Conservation (phyloP, 495 filamentous ascomycete genomes). For the Chaetomium cochliodes region DNA sequence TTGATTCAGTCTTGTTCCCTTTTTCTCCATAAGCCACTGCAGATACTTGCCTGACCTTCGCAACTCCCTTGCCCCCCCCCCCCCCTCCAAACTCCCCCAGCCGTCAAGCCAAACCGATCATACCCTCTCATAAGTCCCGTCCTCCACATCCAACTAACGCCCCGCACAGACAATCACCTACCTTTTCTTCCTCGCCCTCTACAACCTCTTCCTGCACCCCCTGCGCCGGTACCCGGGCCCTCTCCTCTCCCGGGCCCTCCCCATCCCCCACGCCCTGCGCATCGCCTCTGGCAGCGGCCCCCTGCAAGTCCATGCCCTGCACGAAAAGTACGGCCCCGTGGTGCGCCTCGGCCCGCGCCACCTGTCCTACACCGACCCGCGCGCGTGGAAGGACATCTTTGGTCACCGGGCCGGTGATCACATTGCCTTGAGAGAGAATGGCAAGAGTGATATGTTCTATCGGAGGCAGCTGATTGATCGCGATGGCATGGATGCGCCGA, state of each 20-base stretch:
- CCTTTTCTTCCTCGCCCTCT: slow-evolving; percentile 31
- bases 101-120: not conserved
- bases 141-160: not conserved
- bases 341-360: slow-evolving; percentile 56
- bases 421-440: slow-evolving; percentile 18
- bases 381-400: slow-evolving; percentile 59
- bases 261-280: slow-evolving; percentile 36
- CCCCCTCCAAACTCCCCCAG: no score
- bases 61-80: no score
- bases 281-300: slow-evolving; percentile 39
- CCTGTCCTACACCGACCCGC: slow-evolving; percentile 48
- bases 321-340: slow-evolving; percentile 52
- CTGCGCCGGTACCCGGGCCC: slow-evolving; percentile 53
- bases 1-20: not conserved
- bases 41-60: no score
- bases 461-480: not conserved
- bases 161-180: slow-evolving; percentile 8
- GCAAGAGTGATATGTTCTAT: not conserved
- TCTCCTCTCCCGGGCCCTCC: slow-evolving; percentile 39
- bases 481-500: slow-evolving; percentile 27
- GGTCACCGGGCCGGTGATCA: slow-evolving; percentile 34
- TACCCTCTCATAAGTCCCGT: not conserved
- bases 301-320: slow-evolving; percentile 45
- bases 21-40: no score
- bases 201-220: slow-evolving; percentile 53